Conservation (phyloP, 2,329 filamentous ascomycete genomes). For the Ampelomyces quisqualis region DNA sequence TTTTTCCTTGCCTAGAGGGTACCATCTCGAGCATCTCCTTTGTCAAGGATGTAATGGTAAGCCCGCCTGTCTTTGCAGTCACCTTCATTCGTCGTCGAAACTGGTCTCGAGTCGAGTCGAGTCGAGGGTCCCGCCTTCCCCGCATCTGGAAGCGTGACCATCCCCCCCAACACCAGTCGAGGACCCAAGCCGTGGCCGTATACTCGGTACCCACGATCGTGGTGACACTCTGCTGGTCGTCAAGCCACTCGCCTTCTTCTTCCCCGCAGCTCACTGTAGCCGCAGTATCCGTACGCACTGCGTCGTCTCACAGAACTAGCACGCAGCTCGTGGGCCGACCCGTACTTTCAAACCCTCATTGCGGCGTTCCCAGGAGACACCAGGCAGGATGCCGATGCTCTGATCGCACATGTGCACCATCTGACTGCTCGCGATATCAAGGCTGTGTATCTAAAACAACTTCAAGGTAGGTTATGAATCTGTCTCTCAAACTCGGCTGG, state of each 20-base stretch:
- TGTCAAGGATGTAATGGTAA: conserved; percentile 79
- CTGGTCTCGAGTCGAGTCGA: conserved; percentile 13
- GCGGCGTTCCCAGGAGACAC: conserved; percentile 69
- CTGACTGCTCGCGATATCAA: conserved; percentile 73
- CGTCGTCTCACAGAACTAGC: conserved; percentile 65
- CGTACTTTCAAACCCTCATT: conserved; percentile 66
- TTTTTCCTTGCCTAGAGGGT: conserved; percentile 60
- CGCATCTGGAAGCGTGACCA: conserved; percentile 34
- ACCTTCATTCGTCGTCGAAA: conserved; percentile 15
- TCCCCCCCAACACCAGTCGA: conserved; percentile 26
- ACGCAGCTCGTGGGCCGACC: conserved; percentile 65
- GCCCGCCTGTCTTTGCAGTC: conserved; percentile 33
- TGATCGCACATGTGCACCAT: conserved; percentile 68
- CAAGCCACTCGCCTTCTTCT: conserved; percentile 30
- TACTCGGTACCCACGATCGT: conserved; percentile 23
- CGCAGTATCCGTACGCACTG: conserved; percentile 76
- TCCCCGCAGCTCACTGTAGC: conserved; percentile 34
- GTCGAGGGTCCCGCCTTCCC: conserved; percentile 29
- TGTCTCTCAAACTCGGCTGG: conserved; percentile 13
- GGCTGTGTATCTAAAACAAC: conserved; percentile 71
- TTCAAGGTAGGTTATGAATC: conserved; percentile 55
- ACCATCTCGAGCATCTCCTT: conserved; percentile 83
- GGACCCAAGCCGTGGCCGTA: conserved; percentile 19
- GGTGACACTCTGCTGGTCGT: conserved; percentile 19
- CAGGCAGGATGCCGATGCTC: conserved; percentile 57